Conservation (phyloP, 73 alveolate genomes). For the Tetrahymena malaccensis region DNA sequence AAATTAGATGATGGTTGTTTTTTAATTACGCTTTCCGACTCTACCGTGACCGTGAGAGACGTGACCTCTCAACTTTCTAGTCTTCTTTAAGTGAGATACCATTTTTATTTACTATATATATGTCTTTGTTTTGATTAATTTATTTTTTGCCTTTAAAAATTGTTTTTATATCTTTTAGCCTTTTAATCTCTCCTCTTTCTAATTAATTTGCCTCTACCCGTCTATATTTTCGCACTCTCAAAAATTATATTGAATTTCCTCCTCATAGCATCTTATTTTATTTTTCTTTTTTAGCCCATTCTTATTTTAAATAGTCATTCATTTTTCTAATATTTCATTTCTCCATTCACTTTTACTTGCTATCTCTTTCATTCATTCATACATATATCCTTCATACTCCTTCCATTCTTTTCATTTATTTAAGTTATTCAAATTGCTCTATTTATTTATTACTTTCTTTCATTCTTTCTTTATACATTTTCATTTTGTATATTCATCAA, state of each 20-base stretch:
- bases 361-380: too few relatives aligned
- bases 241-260: not conserved
- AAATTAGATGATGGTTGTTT: not conserved
- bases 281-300: not conserved
- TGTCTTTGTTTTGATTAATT: not conserved
- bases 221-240: not conserved
- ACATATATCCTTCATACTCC: not conserved
- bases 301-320: not conserved
- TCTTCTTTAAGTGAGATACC: slow-evolving; percentile 80
- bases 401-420: not conserved
- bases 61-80: slow-evolving; percentile 97
- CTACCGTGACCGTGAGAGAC: slow-evolving; percentile 94
- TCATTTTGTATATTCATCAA: too few relatives aligned
- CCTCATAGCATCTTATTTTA: not conserved
- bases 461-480: not conserved
- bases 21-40: slow-evolving; percentile 86
- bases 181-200: not conserved
- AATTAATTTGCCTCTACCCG: not conserved
- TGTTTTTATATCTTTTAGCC: not conserved
- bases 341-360: not conserved
- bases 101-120: slow-evolving; percentile 30
- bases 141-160: not conserved
- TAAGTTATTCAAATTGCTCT: not conserved
- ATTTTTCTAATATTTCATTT: not conserved
- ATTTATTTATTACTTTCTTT: too few relatives aligned